A percentile compares a stretch with the other conserved stretches of the same genome.
phyloP scores from a whole-genome alignment of 768 basidiomycete genomes.

The Tricholoma bakamatsutake region DNA sequence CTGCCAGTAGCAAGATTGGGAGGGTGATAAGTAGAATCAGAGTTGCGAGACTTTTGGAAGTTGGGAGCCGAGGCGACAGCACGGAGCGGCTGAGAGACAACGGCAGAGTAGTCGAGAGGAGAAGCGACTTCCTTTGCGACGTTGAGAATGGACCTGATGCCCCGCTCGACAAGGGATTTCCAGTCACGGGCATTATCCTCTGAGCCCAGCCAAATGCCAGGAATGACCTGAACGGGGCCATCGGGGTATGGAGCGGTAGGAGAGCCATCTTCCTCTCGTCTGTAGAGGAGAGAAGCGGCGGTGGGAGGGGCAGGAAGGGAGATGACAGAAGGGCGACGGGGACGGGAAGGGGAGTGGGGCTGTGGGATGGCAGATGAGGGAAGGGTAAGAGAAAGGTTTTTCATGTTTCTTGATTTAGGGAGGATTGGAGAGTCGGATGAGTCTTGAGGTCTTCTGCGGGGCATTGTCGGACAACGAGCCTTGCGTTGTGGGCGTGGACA shows the following conservation, averaged over 20 bases:
- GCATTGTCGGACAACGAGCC: conserved; percentile 12
- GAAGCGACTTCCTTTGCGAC: conserved; percentile 87
- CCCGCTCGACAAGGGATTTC: conserved; percentile 58
- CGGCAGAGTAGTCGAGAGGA: conserved; percentile 54
- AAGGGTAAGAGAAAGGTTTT: conserved; percentile 67
- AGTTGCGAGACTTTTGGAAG: conserved; percentile 33
- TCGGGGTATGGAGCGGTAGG: conserved; percentile 66
- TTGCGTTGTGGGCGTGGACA: conserved; percentile 18
- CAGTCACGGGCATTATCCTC: conserved; percentile 90
- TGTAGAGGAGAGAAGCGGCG: conserved; percentile 46
- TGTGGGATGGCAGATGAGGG: conserved; percentile 34
- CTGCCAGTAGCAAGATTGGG: conserved; percentile 63
- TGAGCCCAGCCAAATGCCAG: conserved; percentile 84
- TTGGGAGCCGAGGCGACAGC: conserved; percentile 67
- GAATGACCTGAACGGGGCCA: conserved; percentile 81
- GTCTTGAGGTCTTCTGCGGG: conserved; percentile 39
- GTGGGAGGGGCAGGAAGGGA: conserved; percentile 58
- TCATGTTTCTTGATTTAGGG: conserved; percentile 58
- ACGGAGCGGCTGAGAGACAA: conserved; percentile 43
- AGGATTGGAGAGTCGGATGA: conserved; percentile 44
- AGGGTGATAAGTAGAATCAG: conserved; percentile 55
- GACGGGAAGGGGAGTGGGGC: conserved; percentile 26
- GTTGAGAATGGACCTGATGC: conserved; percentile 80
- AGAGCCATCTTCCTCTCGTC: conserved; percentile 60
- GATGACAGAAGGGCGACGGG: conserved; percentile 62